Percentiles rank a stretch among this genome's conserved stretches.
phyloP scores from a whole-genome alignment of 192 early-diverging fungal genomes.

The Dissophora ornata region DNA sequence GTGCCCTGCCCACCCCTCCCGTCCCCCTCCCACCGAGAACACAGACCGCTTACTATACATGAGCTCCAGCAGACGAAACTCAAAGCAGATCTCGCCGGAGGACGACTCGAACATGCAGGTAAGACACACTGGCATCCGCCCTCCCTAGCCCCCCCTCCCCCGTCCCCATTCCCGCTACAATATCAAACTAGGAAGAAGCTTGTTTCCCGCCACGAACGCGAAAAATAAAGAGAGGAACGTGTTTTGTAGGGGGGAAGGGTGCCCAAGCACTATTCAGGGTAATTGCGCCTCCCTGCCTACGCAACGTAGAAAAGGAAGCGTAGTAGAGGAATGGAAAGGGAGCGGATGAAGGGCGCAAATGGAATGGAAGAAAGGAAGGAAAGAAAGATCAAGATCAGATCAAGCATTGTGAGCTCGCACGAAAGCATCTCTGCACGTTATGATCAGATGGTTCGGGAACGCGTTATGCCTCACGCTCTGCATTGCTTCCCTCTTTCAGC shows the following conservation, averaged over 20 bases:
- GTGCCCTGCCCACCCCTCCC: too few relatives aligned
- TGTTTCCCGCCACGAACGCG: conserved; percentile 24
- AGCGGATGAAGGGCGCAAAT: too few relatives aligned
- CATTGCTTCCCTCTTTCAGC: too few relatives aligned
- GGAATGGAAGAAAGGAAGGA: too few relatives aligned
- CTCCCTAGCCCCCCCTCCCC: neutral
- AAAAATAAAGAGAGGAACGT: conserved; percentile 3
- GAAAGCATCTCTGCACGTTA: neutral
- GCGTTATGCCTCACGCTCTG: neutral
- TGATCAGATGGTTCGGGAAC: conserved; percentile 3
- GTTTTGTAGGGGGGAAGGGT: neutral
- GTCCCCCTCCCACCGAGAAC: neutral
- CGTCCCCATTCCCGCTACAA: too few relatives aligned
- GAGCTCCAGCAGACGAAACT: conserved; percentile 44
- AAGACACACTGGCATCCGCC: neutral
- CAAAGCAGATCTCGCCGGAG: conserved; percentile 51
- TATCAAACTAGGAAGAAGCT: neutral
- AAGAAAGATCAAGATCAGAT: too few relatives aligned
- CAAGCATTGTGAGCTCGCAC: neutral
- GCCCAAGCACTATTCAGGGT: neutral
- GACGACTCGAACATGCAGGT: conserved; percentile 43
- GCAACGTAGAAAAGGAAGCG: too few relatives aligned
- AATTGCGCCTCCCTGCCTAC: too few relatives aligned
- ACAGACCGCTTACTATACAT: conserved; percentile 7
- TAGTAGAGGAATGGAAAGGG: too few relatives aligned